Evolutionary conservation across 2,329 filamentous ascomycete genomes (phyloP), one percentile per base, ranked within the genome.

Genomic region (Fusarium sp.): DNA sequence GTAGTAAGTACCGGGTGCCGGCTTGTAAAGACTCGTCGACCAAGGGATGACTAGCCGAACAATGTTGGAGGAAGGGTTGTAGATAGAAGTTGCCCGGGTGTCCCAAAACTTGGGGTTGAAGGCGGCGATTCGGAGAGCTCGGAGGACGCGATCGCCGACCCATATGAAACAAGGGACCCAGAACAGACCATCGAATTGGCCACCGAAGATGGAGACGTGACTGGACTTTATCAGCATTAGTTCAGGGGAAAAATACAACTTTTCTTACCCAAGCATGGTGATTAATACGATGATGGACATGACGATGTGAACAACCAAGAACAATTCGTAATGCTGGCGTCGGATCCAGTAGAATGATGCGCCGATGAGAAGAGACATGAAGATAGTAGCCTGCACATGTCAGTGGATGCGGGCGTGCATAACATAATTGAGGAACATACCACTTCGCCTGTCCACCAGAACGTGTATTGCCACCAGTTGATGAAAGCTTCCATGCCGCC

Each of bases 301-400:
- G 4, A 83, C 78, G 8, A 90, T 89, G 66, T 91, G 87, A 1
- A 87, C 52, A 14, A 86, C 69, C 7, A 89, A 78, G 67, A 89
- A 89, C 0, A 83, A 27, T 69, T 90, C 88, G 69, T 90, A 92
- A n/a, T 84, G 83, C 11, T 84, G 84, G 8, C 86, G 83, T 0
- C 89, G 84, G 20, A 90, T 80, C 77, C 84, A 87, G 70, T 87
- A 88, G 0, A 88, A 80, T 0, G 89, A 90, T 35, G 87, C 83
- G 0, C 79, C 79, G 0, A 89, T 66, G 0, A 88, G 76, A 0
- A 85, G 76, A 24, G 84, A 85, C 88, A 87, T 87, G 45, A 81
- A 64, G 2, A 86, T 73, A 0, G 82, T 86, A 1, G 86, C 85
- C 82, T 85, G 5, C 0, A 1, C 1, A 2, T 6, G 13, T 61